Percentiles rank a stretch among this genome's conserved stretches.
phyloP scores from a whole-genome alignment of 73 alveolate genomes.

The Paramecium bursaria region DNA sequence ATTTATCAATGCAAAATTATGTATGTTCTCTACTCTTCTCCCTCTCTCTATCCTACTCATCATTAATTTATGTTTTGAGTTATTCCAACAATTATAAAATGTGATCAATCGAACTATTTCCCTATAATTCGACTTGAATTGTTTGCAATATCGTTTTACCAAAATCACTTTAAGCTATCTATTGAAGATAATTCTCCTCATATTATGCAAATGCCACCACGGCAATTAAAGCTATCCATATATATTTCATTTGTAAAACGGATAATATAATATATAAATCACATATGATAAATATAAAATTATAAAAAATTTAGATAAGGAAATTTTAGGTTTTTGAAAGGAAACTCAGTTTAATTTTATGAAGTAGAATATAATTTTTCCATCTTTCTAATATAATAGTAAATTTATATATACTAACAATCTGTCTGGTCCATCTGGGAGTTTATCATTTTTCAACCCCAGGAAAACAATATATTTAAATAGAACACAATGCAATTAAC shows the following conservation, averaged over 20 bases:
- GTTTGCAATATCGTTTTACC: conserved; percentile 19
- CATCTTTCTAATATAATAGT: too few relatives aligned
- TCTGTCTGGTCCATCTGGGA: neutral
- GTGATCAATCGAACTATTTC: neutral
- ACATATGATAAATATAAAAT: too few relatives aligned
- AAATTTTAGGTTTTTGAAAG: too few relatives aligned
- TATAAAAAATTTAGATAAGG: too few relatives aligned
- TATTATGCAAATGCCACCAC: too few relatives aligned
- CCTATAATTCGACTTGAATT: conserved; percentile 1
- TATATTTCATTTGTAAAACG: too few relatives aligned
- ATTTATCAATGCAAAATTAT: conserved; percentile 29
- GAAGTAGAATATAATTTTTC: too few relatives aligned
- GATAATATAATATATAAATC: too few relatives aligned
- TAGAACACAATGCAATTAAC: conserved; percentile 4
- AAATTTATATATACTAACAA: neutral
- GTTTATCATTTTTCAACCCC: neutral
- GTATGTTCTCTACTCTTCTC: conserved; percentile 38
- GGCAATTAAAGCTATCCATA: too few relatives aligned
- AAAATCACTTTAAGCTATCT: too few relatives aligned
- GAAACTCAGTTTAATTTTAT: too few relatives aligned
- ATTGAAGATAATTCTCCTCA: too few relatives aligned
- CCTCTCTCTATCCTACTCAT: conserved; percentile 7
- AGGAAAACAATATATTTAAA: neutral
- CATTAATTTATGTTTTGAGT: conserved; percentile 5
- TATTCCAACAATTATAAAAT: neutral